Evolutionary conservation across 2,329 filamentous ascomycete genomes (phyloP).

Genomic region (Xylaria sp.): DNA sequence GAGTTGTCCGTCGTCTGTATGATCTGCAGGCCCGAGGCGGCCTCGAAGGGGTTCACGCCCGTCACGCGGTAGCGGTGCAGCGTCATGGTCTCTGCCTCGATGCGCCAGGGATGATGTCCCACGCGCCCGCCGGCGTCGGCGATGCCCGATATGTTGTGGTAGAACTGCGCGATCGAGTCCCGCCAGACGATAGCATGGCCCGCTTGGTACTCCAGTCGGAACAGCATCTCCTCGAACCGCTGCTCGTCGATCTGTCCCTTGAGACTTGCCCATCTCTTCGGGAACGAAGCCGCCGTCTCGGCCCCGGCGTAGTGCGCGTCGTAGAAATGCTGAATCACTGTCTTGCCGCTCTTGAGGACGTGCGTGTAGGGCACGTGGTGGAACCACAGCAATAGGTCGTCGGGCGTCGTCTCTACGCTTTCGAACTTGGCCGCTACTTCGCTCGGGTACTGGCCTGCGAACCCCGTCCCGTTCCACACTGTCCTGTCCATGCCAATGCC

Average conservation of each 20-base stretch:
- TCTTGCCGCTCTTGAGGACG: slow-evolving; percentile 69
- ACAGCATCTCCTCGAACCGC: slow-evolving; percentile 67
- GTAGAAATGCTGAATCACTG: slow-evolving; percentile 69
- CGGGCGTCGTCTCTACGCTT: slow-evolving; percentile 69
- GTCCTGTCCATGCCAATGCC: slow-evolving; percentile 78
- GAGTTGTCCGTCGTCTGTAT: slow-evolving; percentile 66
- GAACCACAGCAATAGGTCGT: slow-evolving; percentile 77
- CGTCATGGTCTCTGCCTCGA: slow-evolving; percentile 74
- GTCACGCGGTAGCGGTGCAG: slow-evolving; percentile 67
- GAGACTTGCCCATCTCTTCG: slow-evolving; percentile 63
- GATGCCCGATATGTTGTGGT: slow-evolving; percentile 69
- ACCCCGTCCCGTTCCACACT: slow-evolving; percentile 72
- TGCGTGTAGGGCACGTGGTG: slow-evolving; percentile 77
- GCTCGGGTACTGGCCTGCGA: slow-evolving; percentile 71
- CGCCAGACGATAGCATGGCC: slow-evolving; percentile 78
- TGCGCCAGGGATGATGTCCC: slow-evolving; percentile 69
- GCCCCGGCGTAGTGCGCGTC: slow-evolving; percentile 64
- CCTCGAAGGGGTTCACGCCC: slow-evolving; percentile 66
- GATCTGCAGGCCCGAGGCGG: slow-evolving; percentile 64
- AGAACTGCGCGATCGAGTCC: slow-evolving; percentile 73
- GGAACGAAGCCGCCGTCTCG: slow-evolving; percentile 68
- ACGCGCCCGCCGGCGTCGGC: slow-evolving; percentile 66
- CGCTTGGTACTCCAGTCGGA: slow-evolving; percentile 71
- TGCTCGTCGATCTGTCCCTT: slow-evolving; percentile 67
- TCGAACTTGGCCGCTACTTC: slow-evolving; percentile 70